Percentiles rank a stretch among this genome's conserved stretches.
phyloP scores from a whole-genome alignment of 1,139 yeast genomes.

The Debaryomyces coudertii region DNA sequence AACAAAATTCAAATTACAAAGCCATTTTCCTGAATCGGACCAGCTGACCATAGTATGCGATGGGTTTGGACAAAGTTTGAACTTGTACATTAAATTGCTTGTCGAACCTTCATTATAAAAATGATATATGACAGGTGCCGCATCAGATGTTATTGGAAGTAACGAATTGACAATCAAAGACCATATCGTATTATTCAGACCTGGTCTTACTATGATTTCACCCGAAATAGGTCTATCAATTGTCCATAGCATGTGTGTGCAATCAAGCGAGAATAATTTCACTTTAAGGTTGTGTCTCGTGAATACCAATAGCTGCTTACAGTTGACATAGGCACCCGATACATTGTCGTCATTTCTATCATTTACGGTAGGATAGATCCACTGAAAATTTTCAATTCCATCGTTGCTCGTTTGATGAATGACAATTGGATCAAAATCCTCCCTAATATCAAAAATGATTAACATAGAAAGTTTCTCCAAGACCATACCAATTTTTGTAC shows the following conservation, averaged over 20 bases:
- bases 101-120: conserved; percentile 39
- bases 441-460: conserved; percentile 28
- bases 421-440: conserved; percentile 29
- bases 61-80: conserved; percentile 23
- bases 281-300: conserved; percentile 31
- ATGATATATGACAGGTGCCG: conserved; percentile 34
- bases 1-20: conserved; percentile 29
- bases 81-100: conserved; percentile 30
- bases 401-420: conserved; percentile 32
- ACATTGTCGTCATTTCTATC: conserved; percentile 12
- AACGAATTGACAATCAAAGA: conserved; percentile 26
- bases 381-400: conserved; percentile 36
- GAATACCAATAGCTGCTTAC: conserved; percentile 39
- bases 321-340: conserved; percentile 35
- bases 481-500: conserved; percentile 33
- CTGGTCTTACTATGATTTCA: conserved; percentile 23
- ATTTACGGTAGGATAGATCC: conserved; percentile 34
- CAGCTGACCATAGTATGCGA: conserved; percentile 25
- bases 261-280: conserved; percentile 43
- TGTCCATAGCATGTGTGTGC: conserved; percentile 37
- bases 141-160: conserved; percentile 4
- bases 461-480: conserved; percentile 26
- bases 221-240: conserved; percentile 33
- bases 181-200: conserved; percentile 29
- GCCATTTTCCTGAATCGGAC: conserved; percentile 43